Conservation (phyloP, 305 asterid genomes). For the Ajuga reptans region DNA sequence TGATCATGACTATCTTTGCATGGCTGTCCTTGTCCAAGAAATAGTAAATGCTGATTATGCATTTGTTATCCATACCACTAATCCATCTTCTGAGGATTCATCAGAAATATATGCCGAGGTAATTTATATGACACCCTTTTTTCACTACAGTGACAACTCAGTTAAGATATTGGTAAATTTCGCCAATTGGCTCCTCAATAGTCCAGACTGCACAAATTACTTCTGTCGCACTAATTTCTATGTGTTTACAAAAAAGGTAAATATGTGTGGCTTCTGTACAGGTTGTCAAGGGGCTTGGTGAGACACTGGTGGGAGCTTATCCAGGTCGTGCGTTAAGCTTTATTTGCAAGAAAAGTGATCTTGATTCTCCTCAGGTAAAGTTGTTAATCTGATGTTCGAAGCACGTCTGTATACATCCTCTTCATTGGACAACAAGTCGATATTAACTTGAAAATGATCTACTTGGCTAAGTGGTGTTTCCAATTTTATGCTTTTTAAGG, state of each 20-base stretch:
- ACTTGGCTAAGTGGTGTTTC: background rate
- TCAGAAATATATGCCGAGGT: slow-evolving; percentile 98
- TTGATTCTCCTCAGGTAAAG: slow-evolving; percentile 65
- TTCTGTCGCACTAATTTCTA: background rate
- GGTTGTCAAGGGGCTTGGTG: slow-evolving; percentile 99
- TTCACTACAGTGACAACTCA: slow-evolving; percentile 5
- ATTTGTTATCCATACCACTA: slow-evolving; percentile 96
- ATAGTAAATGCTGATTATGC: slow-evolving; percentile 96
- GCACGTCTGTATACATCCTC: slow-evolving; percentile 8
- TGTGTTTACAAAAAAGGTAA: background rate
- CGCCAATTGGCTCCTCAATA: slow-evolving; percentile 1
- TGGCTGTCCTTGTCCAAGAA: slow-evolving; percentile 99
- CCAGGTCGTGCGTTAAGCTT: slow-evolving; percentile 99
- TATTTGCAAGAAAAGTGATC: slow-evolving; percentile 75
- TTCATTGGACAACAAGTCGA: background rate
- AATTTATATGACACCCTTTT: slow-evolving; percentile 11
- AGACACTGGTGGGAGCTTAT: slow-evolving; percentile 97
- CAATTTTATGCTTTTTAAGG: no score
- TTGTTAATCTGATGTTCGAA: slow-evolving; percentile 19
- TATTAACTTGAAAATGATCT: background rate
- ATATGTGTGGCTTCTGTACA: slow-evolving; percentile 30
- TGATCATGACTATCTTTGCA: slow-evolving; percentile 86
- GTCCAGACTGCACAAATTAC: background rate
- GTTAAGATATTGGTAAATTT: background rate
- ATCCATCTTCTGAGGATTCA: slow-evolving; percentile 88